Percentiles rank a stretch among this genome's conserved stretches.
phyloP scores from a whole-genome alignment of 768 basidiomycete species.

The Tephrocybe rancida region DNA sequence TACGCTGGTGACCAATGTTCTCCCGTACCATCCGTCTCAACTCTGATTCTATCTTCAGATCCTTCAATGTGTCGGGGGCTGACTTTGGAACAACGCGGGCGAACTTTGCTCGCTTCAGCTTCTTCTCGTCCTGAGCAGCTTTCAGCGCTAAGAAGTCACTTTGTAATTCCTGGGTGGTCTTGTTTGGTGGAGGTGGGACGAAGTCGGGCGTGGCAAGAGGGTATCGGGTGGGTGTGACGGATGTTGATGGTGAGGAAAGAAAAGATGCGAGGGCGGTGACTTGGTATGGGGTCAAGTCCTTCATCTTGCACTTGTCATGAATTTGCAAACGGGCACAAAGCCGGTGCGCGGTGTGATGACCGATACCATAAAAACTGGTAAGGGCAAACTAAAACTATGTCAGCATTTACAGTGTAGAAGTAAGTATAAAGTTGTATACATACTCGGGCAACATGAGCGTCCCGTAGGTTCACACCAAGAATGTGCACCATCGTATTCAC shows the following conservation, averaged over 20 bases:
- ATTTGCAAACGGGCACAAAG: constrained; percentile 93
- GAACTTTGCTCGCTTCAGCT: constrained; percentile 23
- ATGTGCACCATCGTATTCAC: constrained; percentile 74
- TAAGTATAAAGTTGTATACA: constrained; percentile 34
- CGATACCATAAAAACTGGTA: constrained; percentile 88
- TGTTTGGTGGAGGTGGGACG: constrained; percentile 47
- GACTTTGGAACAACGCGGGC: constrained; percentile 17
- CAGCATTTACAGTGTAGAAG: constrained; percentile 28
- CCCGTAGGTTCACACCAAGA: constrained; percentile 81
- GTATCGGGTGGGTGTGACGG: constrained; percentile 63
- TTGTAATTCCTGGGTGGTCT: constrained; percentile 40
- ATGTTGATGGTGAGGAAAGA: constrained; percentile 86
- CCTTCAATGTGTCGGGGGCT: constrained; percentile 63
- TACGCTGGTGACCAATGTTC: constrained; percentile 90
- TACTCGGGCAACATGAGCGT: constrained; percentile 77
- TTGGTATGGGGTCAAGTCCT: constrained; percentile 83
- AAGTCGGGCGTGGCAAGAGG: constrained; percentile 64
- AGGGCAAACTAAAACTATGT: constrained; percentile 74
- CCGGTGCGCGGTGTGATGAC: constrained; percentile 69
- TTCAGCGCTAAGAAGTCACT: constrained; percentile 36
- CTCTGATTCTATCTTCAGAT: constrained; percentile 87
- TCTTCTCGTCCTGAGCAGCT: constrained; percentile 32
- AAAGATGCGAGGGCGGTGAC: constrained; percentile 92
- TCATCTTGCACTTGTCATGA: constrained; percentile 82
- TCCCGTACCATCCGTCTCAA: constrained; percentile 79